Percentiles rank a stretch among this genome's conserved stretches.
Conservation (phyloP, 2,329 filamentous ascomycete genomes). For the Xylariaceae sp. region DNA sequence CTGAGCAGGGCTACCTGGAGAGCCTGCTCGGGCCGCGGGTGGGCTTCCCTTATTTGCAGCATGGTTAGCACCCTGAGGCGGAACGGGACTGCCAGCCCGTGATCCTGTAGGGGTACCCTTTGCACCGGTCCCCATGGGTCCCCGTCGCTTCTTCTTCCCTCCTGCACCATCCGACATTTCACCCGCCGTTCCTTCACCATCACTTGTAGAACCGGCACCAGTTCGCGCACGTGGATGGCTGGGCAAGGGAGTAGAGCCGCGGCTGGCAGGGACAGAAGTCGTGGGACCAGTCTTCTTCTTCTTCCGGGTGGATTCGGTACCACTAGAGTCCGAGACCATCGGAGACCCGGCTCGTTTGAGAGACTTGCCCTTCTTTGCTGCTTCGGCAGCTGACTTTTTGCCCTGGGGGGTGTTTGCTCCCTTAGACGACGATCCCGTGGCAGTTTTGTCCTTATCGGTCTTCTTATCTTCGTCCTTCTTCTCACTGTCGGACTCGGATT, state of each 20-base stretch:
- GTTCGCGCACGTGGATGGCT: conserved; percentile 46
- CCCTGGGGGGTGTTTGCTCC: conserved; percentile 62
- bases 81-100: conserved; percentile 62
- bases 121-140: conserved; percentile 40
- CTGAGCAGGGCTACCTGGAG: conserved; percentile 34
- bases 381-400: conserved; percentile 50
- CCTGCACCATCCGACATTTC: conserved; percentile 64
- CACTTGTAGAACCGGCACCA: conserved; percentile 65
- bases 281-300: conserved; percentile 63
- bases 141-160: conserved; percentile 57
- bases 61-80: conserved; percentile 44
- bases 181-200: conserved; percentile 71
- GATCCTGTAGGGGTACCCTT: conserved; percentile 61
- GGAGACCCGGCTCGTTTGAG: conserved; percentile 87
- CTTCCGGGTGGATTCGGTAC: conserved; percentile 84
- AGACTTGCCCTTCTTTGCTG: conserved; percentile 59
- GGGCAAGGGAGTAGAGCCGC: conserved; percentile 58
- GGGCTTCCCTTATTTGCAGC: conserved; percentile 16
- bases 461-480: conserved; percentile 66
- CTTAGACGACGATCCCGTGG: conserved; percentile 65
- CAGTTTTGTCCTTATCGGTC: conserved; percentile 59
- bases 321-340: conserved; percentile 86
- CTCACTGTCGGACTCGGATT: conserved; percentile 48
- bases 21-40: conserved; percentile 35
- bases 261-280: conserved; percentile 53